Conservation (phyloP, 129 eudicot genomes). For the Flaveria robusta region DNA sequence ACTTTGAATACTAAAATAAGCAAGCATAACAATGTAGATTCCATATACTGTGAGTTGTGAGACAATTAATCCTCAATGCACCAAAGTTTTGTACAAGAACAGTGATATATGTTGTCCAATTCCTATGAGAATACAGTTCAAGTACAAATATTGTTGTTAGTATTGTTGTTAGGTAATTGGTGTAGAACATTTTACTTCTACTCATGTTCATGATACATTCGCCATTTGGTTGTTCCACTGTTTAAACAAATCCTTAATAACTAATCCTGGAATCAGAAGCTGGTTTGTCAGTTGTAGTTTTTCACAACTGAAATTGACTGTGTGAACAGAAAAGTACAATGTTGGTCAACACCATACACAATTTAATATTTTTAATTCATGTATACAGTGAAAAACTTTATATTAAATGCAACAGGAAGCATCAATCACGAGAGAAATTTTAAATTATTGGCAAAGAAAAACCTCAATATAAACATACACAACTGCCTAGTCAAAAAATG, state of each 20-base stretch:
- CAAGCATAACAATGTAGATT: slow-evolving; percentile 18
- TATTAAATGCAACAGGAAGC: not conserved
- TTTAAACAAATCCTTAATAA: too few relatives aligned
- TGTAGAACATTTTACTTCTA: too few relatives aligned
- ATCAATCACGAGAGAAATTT: not conserved
- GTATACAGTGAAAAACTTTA: not conserved
- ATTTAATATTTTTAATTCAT: not conserved
- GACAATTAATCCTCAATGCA: not conserved
- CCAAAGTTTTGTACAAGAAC: not conserved
- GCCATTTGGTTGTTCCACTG: too few relatives aligned
- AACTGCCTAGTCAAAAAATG: not conserved
- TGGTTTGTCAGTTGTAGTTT: too few relatives aligned
- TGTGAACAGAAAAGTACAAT: not conserved
- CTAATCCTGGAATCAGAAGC: not conserved
- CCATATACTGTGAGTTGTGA: slow-evolving; percentile 11
- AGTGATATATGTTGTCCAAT: not conserved
- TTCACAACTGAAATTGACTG: not conserved
- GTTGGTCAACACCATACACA: not conserved
- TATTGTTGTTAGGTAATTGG: too few relatives aligned
- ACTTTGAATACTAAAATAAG: not conserved
- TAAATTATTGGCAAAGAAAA: too few relatives aligned
- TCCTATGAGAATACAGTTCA: not conserved
- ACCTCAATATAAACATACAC: not conserved
- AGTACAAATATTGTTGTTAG: not conserved
- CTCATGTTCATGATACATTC: too few relatives aligned